Conservation (phyloP, 257 asterid genomes). For the Misopates orontium region DNA sequence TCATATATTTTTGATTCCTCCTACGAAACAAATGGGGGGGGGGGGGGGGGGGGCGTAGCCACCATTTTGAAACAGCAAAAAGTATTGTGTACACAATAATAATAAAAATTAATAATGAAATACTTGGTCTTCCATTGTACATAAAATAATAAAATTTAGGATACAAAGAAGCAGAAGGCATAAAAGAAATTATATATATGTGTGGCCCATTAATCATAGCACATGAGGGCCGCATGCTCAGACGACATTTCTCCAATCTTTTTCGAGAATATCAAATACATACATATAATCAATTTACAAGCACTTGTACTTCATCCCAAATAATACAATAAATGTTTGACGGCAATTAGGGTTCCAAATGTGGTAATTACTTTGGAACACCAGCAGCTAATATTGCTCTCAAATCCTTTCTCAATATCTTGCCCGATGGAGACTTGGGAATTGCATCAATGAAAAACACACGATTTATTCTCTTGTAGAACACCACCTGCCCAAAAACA, state of each 20-base stretch:
- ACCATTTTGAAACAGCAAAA: too few species aligned
- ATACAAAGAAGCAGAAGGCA: too few species aligned
- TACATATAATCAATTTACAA: conserved; percentile 15
- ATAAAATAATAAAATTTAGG: too few species aligned
- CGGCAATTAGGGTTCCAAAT: neutral
- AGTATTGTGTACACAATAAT: too few species aligned
- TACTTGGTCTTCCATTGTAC: too few species aligned
- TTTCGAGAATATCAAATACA: neutral
- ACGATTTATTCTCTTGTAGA: conserved; percentile 75
- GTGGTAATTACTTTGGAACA: conserved; percentile 24
- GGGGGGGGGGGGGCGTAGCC: too few species aligned
- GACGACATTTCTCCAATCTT: neutral
- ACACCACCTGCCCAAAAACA: conserved; percentile 57
- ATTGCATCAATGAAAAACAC: conserved; percentile 72
- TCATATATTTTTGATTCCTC: too few species aligned
- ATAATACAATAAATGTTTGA: neutral
- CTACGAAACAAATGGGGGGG: too few species aligned
- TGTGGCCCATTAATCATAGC: too few species aligned
- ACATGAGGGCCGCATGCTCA: neutral
- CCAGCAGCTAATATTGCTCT: conserved; percentile 67
- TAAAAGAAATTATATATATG: too few species aligned
- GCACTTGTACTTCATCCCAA: conserved; percentile 20
- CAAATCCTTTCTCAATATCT: conserved; percentile 86
- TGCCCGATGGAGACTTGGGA: conserved; percentile 90
- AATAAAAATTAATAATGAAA: too few species aligned